These are phyloP conservation scores for Piromyces finnis DNA, from an alignment of 192 early-diverging fungal species.

Conservation along the genomic window DNA sequence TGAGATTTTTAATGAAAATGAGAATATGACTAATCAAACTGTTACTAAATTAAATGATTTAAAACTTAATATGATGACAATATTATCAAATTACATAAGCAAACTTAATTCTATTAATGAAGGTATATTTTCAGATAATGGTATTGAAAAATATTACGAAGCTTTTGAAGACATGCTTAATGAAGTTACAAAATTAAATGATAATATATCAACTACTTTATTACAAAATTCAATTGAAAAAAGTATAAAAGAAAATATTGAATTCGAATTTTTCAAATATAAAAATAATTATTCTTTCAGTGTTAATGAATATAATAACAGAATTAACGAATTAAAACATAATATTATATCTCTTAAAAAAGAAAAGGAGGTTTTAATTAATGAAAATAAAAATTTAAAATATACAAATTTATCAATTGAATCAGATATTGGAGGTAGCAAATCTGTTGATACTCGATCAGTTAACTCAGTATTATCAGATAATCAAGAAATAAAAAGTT, in stretches of 20 bases:
- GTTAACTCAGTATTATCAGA: neutral
- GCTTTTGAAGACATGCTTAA: neutral
- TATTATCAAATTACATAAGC: neutral
- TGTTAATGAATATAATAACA: neutral
- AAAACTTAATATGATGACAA: neutral
- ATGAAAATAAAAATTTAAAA: neutral
- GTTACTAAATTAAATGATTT: neutral
- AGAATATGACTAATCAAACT: neutral
- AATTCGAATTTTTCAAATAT: neutral
- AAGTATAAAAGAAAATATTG: neutral
- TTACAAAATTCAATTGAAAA: neutral
- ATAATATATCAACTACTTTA: neutral
- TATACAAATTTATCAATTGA: neutral
- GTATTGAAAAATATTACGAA: neutral
- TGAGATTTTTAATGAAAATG: neutral
- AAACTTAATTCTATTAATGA: neutral
- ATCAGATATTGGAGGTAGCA: neutral
- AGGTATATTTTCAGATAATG: neutral
- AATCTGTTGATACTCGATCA: neutral
- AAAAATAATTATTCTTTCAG: neutral
- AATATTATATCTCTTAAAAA: neutral
- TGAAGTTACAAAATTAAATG: neutral
- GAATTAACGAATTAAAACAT: neutral
- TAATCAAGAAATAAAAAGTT: neutral
- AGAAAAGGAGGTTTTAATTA: neutral